Base-by-base conservation (phyloP, 495 filamentous ascomycete genomes). In the Cercophora samala region DNA sequence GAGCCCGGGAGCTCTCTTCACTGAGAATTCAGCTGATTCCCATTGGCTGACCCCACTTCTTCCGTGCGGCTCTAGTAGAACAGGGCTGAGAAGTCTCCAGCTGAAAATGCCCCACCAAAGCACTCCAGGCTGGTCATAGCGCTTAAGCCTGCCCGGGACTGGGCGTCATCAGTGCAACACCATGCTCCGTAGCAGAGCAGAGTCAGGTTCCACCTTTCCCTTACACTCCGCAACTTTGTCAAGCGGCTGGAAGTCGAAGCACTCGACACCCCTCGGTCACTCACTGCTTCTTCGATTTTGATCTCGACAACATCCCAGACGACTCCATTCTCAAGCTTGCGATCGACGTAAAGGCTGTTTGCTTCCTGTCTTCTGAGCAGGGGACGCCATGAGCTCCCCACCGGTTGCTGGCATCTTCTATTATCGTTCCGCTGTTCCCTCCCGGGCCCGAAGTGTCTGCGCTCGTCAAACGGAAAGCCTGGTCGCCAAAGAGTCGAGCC, bases 311-410 rank as follows among this genome's bases (percentile, higher is more conserved):
- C 15, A 11, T 46, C 37, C 11, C 9, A 46, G 37, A 3, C 13
- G 37, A 5, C 37, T 46, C 37, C 11, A n/a, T 13, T 60, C 26
- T 9, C 58, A 18, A 56, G 54, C 13, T 56, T 18, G n/a, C 19
- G 18, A 56, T 21, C 19, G 17, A 21, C 54, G 54, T 21, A 21
- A 24, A 21, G 22, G n/a, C 17, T 24, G 4, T 22, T 18, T 18
- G n/a, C 56, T 17, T n/a, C n/a, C n/a, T 23, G 8, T 5, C 26
- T 29, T 29, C 18, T 55, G 19, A 29, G 17, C 24, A 29, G 55
- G 32, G 52, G 23, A 55, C 64, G 68, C 60, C 59, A 69, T 69
- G 68, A 64, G 52, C 60, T 25, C 60, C 59, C 23, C 56, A 42
- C 55, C 53, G 19, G 60, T 56, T 24, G 25, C 53, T n/a, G n/a